Base-by-base conservation (phyloP, 2,329 filamentous ascomycete genomes). In the Ophiocordyceps camponoti-rufipedis region DNA sequence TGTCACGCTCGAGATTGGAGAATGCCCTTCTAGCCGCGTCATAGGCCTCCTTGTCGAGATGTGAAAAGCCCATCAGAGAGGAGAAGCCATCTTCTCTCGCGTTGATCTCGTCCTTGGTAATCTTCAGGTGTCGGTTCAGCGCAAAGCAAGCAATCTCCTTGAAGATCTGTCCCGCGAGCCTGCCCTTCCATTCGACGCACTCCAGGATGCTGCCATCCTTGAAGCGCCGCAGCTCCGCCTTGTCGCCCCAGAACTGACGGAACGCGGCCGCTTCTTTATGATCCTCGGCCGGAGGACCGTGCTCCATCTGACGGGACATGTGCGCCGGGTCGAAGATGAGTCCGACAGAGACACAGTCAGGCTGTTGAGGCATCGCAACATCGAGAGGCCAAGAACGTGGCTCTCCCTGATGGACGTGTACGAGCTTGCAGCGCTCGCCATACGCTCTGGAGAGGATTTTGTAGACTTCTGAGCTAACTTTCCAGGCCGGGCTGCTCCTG, bases 181-280 rank as follows among this genome's bases (percentile, higher is more conserved):
- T 71, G 51, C 79, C 74, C 2, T 70, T 70, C 91, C 91, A 98
- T 18, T 94, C 80, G 29, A 96, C 68, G 55, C 85, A 94, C 61
- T 98, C 93, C 9, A 87, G 71, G 52, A 98, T 95, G 54, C 82
- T 89, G 19, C 91, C 91, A 56, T 96, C 87, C 55, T 88, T 93
- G 69, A 98, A 98, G 18, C 91, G 83, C 51, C 91, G 78, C 42
- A 98, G 70, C 60, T 98, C 91, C 1, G 91, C 77, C 59, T 91
- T 94, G 10, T 89, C 82, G 7, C 89, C 91, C 91, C 93, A 98
- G 58, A 98, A 96, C 32, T 80, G 76, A 33, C 85, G 83, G 60
- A 95, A 98, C 31, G 72, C 72, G 10, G 79, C 78, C 23, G 87
- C 82, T 50, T 86, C 85, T 51, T 82, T 79, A 61, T 89, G 87